Conservation (phyloP, 331 rosid species). For the Ulmus americana region DNA sequence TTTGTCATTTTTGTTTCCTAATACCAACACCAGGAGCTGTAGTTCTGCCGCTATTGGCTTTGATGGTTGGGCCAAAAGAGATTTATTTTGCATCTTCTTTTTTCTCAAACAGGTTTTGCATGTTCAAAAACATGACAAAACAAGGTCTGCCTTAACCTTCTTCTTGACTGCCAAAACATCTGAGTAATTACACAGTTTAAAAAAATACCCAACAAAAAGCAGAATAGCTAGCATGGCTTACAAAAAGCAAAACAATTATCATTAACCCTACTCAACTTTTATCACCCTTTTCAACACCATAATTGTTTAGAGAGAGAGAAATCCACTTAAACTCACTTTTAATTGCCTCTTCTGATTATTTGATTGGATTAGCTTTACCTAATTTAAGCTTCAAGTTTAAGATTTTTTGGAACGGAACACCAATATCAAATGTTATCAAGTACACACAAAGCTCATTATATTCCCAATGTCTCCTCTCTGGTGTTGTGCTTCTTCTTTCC, state of each 20-base stretch:
- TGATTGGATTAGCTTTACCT: conserved; percentile 1
- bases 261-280: conserved; percentile 40
- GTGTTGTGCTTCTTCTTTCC: conserved; percentile 26
- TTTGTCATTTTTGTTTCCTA: conserved; percentile 27
- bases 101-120: background rate
- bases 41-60: conserved; percentile 19
- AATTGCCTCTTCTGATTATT: conserved; percentile 3
- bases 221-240: conserved; percentile 42
- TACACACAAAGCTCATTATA: conserved; percentile 35
- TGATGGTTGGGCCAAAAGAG: conserved; percentile 49
- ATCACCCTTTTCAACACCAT: conserved; percentile 31
- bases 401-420: background rate
- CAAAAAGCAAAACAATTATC: conserved; percentile 42
- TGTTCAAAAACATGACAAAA: conserved; percentile 18
- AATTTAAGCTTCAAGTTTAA: background rate
- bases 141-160: conserved; percentile 21
- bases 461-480: conserved; percentile 39
- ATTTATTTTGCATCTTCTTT: conserved; percentile 15
- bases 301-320: conserved; percentile 7
- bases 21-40: conserved; percentile 26
- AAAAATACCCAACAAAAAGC: conserved; percentile 17
- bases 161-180: conserved; percentile 31
- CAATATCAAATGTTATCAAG: conserved; percentile 21
- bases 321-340: background rate
- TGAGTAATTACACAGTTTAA: conserved; percentile 41